These are phyloP conservation scores for Taphrina betulina DNA, from an alignment of 1,139 yeast genomes.

Conservation along the genomic window DNA sequence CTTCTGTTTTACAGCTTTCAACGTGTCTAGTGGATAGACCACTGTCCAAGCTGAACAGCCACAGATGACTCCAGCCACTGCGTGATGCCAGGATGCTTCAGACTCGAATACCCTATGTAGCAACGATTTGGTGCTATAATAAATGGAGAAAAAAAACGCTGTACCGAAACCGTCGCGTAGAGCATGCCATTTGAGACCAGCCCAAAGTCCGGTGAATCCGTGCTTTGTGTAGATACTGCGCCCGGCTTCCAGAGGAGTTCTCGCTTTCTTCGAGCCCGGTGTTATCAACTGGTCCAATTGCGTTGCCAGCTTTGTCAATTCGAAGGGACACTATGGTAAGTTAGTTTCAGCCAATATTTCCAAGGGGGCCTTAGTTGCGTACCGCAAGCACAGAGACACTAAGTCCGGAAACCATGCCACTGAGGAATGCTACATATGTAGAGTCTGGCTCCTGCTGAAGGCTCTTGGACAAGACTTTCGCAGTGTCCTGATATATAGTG, in stretches of 20 bases:
- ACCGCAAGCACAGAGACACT: constrained; percentile 53
- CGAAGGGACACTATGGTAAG: constrained; percentile 83
- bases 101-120: constrained; percentile 28
- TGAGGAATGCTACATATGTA: constrained; percentile 30
- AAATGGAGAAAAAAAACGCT: constrained; percentile 70
- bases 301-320: constrained; percentile 75
- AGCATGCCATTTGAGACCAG: constrained; percentile 69
- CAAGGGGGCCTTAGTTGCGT: constrained; percentile 41
- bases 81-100: constrained; percentile 42
- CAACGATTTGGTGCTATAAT: constrained; percentile 61
- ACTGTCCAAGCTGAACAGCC: constrained; percentile 68
- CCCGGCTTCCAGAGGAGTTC: constrained; percentile 15
- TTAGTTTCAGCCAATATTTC: no score
- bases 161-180: constrained; percentile 67
- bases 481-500: constrained; percentile 58
- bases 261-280: constrained; percentile 39
- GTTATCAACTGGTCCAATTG: constrained; percentile 57
- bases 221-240: constrained; percentile 50
- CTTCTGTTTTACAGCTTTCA: constrained; percentile 16
- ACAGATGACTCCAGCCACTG: constrained; percentile 75
- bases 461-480: constrained; percentile 48
- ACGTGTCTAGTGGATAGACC: constrained; percentile 56
- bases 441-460: constrained; percentile 2
- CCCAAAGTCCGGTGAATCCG: constrained; percentile 64
- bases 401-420: constrained; percentile 31